Evolutionary conservation across 768 basidiomycete species (phyloP).

Genomic region (Kwoniella mangroviensis): DNA sequence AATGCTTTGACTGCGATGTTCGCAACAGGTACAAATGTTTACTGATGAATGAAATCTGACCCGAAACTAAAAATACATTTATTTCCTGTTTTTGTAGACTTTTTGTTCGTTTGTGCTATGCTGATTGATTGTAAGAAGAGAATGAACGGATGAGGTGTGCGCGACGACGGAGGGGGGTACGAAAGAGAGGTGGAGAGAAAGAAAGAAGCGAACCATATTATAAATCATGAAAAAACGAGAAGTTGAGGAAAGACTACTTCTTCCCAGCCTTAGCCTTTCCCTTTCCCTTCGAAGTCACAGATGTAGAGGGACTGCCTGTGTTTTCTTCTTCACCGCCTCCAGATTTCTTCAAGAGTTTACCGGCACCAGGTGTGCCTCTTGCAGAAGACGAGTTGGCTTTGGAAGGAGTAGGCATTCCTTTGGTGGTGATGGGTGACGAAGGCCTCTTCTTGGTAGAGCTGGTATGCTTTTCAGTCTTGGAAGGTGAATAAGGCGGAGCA

Average conservation of each 20-base stretch:
- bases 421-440: background rate
- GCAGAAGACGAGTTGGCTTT: constrained; percentile 17
- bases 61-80: background rate
- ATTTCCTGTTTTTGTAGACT: background rate
- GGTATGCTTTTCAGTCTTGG: constrained; percentile 11
- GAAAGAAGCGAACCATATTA: background rate
- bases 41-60: background rate
- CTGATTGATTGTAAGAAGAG: background rate
- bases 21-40: constrained; percentile 9
- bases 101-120: background rate
- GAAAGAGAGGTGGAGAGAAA: background rate
- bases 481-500: constrained; percentile 20
- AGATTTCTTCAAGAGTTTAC: constrained; percentile 35
- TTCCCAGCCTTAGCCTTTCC: constrained; percentile 16
- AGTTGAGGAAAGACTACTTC: constrained; percentile 2
- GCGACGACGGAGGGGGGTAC: background rate
- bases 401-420: background rate
- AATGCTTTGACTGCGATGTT: constrained; percentile 3
- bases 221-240: background rate
- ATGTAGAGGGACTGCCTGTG: background rate
- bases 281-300: constrained; percentile 1
- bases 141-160: background rate
- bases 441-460: background rate
- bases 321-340: background rate
- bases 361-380: constrained; percentile 46